A percentile compares a stretch with the other conserved stretches of the same genome.
These are phyloP conservation scores for Betula pendula DNA, from an alignment of 306 rosid genomes.

Conservation along the genomic window DNA sequence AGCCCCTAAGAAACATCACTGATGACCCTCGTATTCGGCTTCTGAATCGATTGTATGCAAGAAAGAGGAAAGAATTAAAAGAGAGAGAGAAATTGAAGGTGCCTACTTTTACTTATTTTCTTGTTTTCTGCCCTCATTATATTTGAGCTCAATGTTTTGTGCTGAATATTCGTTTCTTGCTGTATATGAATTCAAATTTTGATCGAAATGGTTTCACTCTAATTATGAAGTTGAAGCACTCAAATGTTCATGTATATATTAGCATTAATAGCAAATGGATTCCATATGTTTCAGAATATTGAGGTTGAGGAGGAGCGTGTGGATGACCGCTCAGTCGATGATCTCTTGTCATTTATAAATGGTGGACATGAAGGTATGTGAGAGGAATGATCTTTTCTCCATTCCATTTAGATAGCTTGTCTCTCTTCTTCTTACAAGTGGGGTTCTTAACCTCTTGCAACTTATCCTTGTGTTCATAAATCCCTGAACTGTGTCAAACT, in stretches of 20 bases:
- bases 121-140: constrained; percentile 36
- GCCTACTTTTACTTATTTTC: constrained; percentile 29
- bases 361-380: constrained; percentile 66
- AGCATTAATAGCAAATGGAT: constrained; percentile 18
- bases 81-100: constrained; percentile 82
- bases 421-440: constrained; percentile 19
- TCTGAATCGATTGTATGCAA: constrained; percentile 80
- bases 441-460: not conserved
- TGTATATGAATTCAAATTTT: constrained; percentile 23
- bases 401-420: constrained; percentile 5
- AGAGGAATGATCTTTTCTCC: not conserved
- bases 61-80: constrained; percentile 77
- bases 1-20: constrained; percentile 71
- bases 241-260: constrained; percentile 7
- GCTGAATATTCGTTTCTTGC: constrained; percentile 31
- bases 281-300: constrained; percentile 55
- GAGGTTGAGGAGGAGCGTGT: constrained; percentile 72
- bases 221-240: not conserved
- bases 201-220: constrained; percentile 8
- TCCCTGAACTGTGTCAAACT: not conserved
- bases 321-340: constrained; percentile 89
- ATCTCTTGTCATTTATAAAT: constrained; percentile 82
- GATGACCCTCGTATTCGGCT: constrained; percentile 97
- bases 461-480: constrained; percentile 8
- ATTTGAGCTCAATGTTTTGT: constrained; percentile 32